phyloP scores from a whole-genome alignment of 2,329 filamentous ascomycete species.

The Monosporascus cannonballus region DNA sequence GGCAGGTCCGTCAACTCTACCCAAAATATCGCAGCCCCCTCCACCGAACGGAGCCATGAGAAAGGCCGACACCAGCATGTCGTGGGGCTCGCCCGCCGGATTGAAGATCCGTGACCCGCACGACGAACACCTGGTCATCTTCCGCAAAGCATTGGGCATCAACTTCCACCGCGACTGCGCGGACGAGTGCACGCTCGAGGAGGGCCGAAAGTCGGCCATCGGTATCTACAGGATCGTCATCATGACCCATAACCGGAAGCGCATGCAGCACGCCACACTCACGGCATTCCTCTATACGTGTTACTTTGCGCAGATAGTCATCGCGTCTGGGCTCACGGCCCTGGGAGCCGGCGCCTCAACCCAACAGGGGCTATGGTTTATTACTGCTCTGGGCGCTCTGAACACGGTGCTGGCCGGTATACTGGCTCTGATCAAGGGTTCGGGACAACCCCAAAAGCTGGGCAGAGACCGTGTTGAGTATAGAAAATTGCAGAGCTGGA shows the following conservation, averaged over 20 bases:
- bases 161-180: conserved; percentile 21
- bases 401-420: conserved; percentile 60
- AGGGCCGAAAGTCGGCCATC: conserved; percentile 26
- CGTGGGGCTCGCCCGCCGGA: conserved; percentile 32
- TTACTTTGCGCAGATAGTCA: conserved; percentile 39
- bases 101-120: conserved; percentile 27
- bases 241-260: conserved; percentile 23
- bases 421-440: conserved; percentile 48
- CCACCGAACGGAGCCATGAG: background rate
- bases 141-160: conserved; percentile 38
- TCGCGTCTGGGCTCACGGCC: conserved; percentile 40
- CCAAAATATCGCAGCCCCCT: background rate
- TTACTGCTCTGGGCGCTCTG: conserved; percentile 54
- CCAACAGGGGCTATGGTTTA: conserved; percentile 41
- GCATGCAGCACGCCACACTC: conserved; percentile 27
- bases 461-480: conserved; percentile 41
- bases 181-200: conserved; percentile 25
- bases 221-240: conserved; percentile 38
- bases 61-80: conserved; percentile 24
- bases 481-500: conserved; percentile 43
- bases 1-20: background rate
- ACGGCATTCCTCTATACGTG: conserved; percentile 33
- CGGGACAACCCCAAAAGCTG: conserved; percentile 41
- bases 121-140: conserved; percentile 35
- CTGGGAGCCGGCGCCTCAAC: conserved; percentile 39